Conservation (phyloP, 768 basidiomycete genomes). For the Pleurotus pulmonarius region DNA sequence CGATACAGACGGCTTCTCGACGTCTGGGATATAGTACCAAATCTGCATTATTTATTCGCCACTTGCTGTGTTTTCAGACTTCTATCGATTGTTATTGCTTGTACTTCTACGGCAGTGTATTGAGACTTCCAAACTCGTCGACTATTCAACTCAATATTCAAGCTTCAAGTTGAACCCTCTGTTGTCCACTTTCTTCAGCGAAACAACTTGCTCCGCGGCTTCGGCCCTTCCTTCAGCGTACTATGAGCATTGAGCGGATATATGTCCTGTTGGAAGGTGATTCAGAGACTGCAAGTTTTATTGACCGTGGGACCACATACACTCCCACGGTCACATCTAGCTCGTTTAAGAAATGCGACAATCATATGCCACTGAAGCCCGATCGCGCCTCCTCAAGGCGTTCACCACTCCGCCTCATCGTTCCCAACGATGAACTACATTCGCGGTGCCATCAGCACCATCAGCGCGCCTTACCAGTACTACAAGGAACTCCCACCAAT, state of each 20-base stretch:
- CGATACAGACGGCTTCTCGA: conserved; percentile 59
- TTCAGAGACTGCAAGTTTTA: too few species aligned
- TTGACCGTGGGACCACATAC: neutral
- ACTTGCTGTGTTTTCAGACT: too few species aligned
- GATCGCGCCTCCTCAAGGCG: conserved; percentile 13
- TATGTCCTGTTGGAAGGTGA: too few species aligned
- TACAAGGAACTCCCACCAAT: conserved; percentile 83
- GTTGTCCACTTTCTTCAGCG: too few species aligned
- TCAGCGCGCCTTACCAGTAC: conserved; percentile 85
- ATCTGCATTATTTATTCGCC: neutral
- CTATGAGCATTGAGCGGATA: too few species aligned
- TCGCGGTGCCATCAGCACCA: conserved; percentile 80
- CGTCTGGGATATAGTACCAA: conserved; percentile 10
- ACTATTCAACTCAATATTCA: too few species aligned
- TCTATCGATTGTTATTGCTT: too few species aligned
- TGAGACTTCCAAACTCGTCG: too few species aligned
- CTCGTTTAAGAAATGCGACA: neutral
- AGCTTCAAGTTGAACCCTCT: too few species aligned
- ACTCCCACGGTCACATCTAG: neutral
- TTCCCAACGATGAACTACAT: conserved; percentile 73
- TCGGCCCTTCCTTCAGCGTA: too few species aligned
- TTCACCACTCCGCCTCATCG: conserved; percentile 12
- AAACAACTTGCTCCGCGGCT: too few species aligned
- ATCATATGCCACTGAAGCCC: conserved; percentile 8
- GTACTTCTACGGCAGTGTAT: too few species aligned